Percentiles rank a stretch among this genome's conserved stretches.
Evolutionary conservation across 2,329 filamentous ascomycete species (phyloP).

Genomic region (Scedosporium boydii): DNA sequence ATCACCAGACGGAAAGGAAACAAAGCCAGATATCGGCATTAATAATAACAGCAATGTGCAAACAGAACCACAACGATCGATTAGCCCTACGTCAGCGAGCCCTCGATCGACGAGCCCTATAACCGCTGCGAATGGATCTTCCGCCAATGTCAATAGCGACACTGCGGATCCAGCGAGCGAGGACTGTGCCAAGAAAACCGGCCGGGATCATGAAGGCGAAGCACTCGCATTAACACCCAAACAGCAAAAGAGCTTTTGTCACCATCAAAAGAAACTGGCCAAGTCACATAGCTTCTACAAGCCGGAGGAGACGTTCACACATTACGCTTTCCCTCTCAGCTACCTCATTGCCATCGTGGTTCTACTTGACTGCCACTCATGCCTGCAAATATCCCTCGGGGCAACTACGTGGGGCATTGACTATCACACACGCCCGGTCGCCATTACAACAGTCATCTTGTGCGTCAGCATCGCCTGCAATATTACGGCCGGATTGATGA

Average conservation of each 20-base stretch:
- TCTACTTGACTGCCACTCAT: slow-evolving; percentile 68
- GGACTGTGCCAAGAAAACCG: slow-evolving; percentile 15
- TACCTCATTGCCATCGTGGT: slow-evolving; percentile 70
- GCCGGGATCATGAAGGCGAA: slow-evolving; percentile 31
- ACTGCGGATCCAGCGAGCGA: not conserved
- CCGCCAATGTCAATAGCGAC: not conserved
- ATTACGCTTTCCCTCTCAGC: slow-evolving; percentile 66
- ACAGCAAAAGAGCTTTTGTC: slow-evolving; percentile 60
- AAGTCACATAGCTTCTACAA: slow-evolving; percentile 86
- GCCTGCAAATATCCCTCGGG: slow-evolving; percentile 72
- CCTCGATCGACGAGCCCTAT: not conserved
- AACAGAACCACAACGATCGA: not conserved
- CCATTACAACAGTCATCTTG: slow-evolving; percentile 72
- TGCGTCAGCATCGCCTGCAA: slow-evolving; percentile 71
- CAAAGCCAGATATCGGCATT: not conserved
- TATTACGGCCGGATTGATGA: slow-evolving; percentile 65
- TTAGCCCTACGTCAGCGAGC: not conserved
- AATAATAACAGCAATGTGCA: not conserved
- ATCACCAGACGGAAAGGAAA: no score
- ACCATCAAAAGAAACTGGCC: slow-evolving; percentile 72
- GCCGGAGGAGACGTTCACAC: slow-evolving; percentile 75
- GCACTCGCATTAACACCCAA: slow-evolving; percentile 52
- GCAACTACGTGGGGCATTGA: slow-evolving; percentile 70
- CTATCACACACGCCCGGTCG: slow-evolving; percentile 58
- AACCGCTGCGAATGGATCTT: not conserved